A percentile compares a stretch with the other conserved stretches of the same genome.
phyloP scores from a whole-genome alignment of 2,329 filamentous ascomycete genomes.

The Fusarium devonianum region DNA sequence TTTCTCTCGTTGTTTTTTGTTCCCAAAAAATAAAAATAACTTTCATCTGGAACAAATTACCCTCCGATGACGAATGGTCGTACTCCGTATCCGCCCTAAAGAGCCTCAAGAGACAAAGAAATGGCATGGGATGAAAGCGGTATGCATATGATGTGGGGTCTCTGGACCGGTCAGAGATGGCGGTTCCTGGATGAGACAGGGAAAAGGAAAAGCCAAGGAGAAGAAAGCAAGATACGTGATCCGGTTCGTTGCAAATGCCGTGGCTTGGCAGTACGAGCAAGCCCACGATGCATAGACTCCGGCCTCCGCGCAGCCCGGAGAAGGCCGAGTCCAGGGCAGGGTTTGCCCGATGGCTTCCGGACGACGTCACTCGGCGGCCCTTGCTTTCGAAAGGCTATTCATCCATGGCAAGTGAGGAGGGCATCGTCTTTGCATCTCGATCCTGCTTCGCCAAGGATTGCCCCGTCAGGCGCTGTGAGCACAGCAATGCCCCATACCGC shows the following conservation, averaged over 20 bases:
- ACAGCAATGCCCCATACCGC: constrained; percentile 28
- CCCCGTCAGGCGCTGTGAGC: too few relatives aligned
- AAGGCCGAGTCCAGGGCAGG: constrained; percentile 14
- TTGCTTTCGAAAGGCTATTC: constrained; percentile 9
- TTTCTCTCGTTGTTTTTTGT: constrained; percentile 18
- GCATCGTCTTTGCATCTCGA: constrained; percentile 1
- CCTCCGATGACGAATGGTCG: constrained; percentile 18
- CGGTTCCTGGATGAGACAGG: constrained; percentile 6
- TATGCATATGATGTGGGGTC: too few relatives aligned
- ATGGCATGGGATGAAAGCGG: constrained; percentile 1
- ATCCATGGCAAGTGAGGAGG: constrained; percentile 19
- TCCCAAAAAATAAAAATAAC: too few relatives aligned
- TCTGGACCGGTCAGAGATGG: background rate
- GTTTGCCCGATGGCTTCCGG: background rate
- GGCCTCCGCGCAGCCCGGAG: constrained; percentile 12
- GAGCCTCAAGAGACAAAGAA: constrained; percentile 19
- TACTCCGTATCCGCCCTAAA: constrained; percentile 17
- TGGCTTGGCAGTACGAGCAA: constrained; percentile 14
- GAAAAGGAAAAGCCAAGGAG: constrained; percentile 4
- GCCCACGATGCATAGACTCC: constrained; percentile 18
- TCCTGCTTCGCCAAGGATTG: too few relatives aligned
- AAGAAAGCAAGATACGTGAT: constrained; percentile 8
- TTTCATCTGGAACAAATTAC: constrained; percentile 14
- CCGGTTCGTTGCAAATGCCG: constrained; percentile 32
- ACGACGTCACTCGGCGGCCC: constrained; percentile 27